These are phyloP conservation scores for Mucor lusitanicus DNA, from an alignment of 371 early-diverging fungal species.

Conservation along the genomic window DNA sequence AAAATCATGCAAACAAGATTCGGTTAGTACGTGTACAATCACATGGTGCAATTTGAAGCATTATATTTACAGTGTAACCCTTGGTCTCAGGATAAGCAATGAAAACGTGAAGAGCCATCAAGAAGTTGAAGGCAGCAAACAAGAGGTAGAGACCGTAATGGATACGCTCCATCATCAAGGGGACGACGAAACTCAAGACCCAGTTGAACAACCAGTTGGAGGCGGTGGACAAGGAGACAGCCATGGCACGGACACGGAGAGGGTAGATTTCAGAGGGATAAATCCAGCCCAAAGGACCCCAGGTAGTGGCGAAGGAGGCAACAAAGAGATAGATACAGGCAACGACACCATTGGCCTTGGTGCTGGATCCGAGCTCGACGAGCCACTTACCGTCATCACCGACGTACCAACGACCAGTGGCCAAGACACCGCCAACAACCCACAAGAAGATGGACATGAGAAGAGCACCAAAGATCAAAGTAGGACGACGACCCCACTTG, in stretches of 20 bases:
- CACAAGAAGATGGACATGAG: constrained; percentile 42
- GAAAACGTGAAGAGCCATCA: constrained; percentile 57
- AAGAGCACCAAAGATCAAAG: constrained; percentile 54
- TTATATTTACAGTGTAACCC: constrained; percentile 44
- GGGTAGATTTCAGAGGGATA: constrained; percentile 91
- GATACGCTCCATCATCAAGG: constrained; percentile 62
- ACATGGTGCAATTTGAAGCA: background rate
- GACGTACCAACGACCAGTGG: constrained; percentile 44
- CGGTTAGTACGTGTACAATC: background rate
- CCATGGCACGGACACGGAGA: constrained; percentile 79
- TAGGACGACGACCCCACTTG: constrained; percentile 69
- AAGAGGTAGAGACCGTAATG: constrained; percentile 68
- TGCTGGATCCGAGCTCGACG: background rate
- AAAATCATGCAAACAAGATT: background rate
- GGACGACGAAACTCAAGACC: constrained; percentile 62
- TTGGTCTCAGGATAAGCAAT: constrained; percentile 66
- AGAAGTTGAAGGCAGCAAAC: constrained; percentile 50
- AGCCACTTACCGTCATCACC: constrained; percentile 22
- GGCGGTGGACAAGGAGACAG: constrained; percentile 83
- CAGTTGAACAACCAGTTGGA: constrained; percentile 90
- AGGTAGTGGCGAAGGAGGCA: constrained; percentile 78
- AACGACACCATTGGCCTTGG: constrained; percentile 39
- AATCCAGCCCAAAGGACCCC: constrained; percentile 94
- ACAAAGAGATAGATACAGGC: constrained; percentile 74
- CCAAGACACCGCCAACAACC: constrained; percentile 50